Evolutionary conservation across 2,329 filamentous ascomycete species (phyloP).

Genomic region (Paecilomyces sp.): DNA sequence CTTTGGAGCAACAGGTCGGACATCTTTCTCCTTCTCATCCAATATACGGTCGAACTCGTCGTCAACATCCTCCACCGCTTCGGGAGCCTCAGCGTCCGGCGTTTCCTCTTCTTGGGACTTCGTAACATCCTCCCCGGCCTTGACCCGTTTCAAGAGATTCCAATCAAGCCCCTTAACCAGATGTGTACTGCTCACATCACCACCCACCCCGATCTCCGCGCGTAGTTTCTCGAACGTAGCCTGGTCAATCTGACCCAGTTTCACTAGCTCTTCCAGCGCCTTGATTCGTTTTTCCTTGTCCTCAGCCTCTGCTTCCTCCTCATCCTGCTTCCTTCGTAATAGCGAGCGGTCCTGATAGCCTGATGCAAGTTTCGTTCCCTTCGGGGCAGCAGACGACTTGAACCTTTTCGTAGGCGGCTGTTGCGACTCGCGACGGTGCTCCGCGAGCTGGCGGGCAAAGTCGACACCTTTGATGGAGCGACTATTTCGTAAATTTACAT

Average conservation of each 20-base stretch:
- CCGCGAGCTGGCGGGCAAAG: slow-evolving; percentile 78
- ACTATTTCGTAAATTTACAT: slow-evolving; percentile 30
- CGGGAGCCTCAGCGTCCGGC: slow-evolving; percentile 14
- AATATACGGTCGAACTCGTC: slow-evolving; percentile 48
- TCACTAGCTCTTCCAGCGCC: slow-evolving; percentile 72
- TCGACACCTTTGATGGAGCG: slow-evolving; percentile 62
- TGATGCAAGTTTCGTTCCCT: slow-evolving; percentile 68
- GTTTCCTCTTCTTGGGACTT: slow-evolving; percentile 12
- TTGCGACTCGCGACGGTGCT: slow-evolving; percentile 52
- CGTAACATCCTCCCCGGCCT: slow-evolving; percentile 50
- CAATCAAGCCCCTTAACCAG: slow-evolving; percentile 89
- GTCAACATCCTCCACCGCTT: slow-evolving; percentile 48
- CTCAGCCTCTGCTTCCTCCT: slow-evolving; percentile 40
- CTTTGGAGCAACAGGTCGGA: slow-evolving; percentile 22
- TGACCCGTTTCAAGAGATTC: slow-evolving; percentile 51
- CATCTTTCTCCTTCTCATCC: slow-evolving; percentile 28
- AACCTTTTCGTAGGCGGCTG: slow-evolving; percentile 63
- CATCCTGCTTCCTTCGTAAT: slow-evolving; percentile 45
- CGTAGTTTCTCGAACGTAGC: slow-evolving; percentile 69
- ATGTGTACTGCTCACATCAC: slow-evolving; percentile 73
- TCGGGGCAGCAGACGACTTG: slow-evolving; percentile 67
- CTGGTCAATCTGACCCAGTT: slow-evolving; percentile 75
- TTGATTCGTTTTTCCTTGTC: slow-evolving; percentile 61
- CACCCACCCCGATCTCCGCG: slow-evolving; percentile 68
- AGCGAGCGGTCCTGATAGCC: slow-evolving; percentile 82